Conservation (phyloP, 2,329 filamentous ascomycete genomes). For the Ceratocystis harringtonii region DNA sequence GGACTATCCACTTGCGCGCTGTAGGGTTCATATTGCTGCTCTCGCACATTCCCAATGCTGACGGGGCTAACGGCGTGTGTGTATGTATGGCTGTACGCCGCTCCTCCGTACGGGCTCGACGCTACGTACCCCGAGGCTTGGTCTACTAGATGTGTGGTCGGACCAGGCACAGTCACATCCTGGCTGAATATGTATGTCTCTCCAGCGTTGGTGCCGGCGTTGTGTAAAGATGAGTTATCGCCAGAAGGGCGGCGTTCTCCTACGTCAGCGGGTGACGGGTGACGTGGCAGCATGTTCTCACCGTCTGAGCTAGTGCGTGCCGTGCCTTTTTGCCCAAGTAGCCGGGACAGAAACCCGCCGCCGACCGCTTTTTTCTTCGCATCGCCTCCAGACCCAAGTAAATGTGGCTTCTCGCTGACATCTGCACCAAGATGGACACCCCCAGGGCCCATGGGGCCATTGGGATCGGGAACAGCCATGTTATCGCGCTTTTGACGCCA, state of each 20-base stretch:
- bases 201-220: slow-evolving; percentile 19
- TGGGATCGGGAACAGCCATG: slow-evolving; percentile 35
- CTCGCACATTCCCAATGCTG: neutral
- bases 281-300: slow-evolving; percentile 26
- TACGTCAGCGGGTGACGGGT: slow-evolving; percentile 30
- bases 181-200: slow-evolving; percentile 9
- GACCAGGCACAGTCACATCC: neutral
- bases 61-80: neutral
- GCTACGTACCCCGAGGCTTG: neutral
- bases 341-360: slow-evolving; percentile 24
- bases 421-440: slow-evolving; percentile 1
- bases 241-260: slow-evolving; percentile 15
- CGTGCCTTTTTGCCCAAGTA: slow-evolving; percentile 23
- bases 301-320: slow-evolving; percentile 18
- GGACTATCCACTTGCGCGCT: slow-evolving; percentile 20
- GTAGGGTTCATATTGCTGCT: slow-evolving; percentile 7
- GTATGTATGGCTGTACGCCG: neutral
- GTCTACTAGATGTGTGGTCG: neutral
- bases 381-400: slow-evolving; percentile 19
- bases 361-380: neutral
- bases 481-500: slow-evolving; percentile 50
- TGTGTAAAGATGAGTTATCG: neutral
- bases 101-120: neutral
- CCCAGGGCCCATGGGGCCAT: slow-evolving; percentile 13
- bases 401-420: slow-evolving; percentile 19